Conservation (phyloP, 1,284 basidiomycete species). For the Blastosporella zonata region DNA sequence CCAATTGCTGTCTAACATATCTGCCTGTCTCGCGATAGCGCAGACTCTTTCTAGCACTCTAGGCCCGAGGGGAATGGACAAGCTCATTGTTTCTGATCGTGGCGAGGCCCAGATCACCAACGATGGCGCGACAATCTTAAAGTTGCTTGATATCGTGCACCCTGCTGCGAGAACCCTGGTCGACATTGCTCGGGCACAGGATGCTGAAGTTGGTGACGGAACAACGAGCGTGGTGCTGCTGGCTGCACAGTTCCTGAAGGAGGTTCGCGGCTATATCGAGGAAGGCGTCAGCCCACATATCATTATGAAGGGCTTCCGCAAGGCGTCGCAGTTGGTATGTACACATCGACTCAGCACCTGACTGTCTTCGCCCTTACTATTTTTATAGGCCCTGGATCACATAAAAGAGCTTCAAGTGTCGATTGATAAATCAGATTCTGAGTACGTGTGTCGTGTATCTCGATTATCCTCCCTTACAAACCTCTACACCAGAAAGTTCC, state of each 20-base stretch:
- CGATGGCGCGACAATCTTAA: conserved; percentile 97
- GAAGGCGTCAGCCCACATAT: conserved; percentile 98
- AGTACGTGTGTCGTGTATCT: conserved; percentile 49
- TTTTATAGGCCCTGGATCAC: conserved; percentile 74
- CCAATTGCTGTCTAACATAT: conserved; percentile 95
- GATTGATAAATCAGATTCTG: conserved; percentile 88
- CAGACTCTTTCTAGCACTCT: conserved; percentile 91
- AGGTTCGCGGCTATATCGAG: conserved; percentile 89
- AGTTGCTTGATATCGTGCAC: conserved; percentile 96
- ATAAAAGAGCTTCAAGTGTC: conserved; percentile 90
- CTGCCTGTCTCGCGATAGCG: conserved; percentile 89
- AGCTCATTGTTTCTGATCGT: conserved; percentile 88
- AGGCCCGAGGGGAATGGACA: conserved; percentile 99
- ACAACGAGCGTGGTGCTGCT: conserved; percentile 95
- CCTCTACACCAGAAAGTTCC: conserved; percentile 72
- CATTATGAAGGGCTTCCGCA: conserved; percentile 95
- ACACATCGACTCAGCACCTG: conserved; percentile 18
- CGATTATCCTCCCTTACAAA: conserved; percentile 10
- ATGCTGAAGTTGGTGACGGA: conserved; percentile 98
- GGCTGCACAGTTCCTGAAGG: conserved; percentile 94
- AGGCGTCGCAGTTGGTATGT: conserved; percentile 83
- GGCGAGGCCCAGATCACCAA: conserved; percentile 98
- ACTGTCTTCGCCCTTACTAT: conserved; percentile 14
- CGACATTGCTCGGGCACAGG: conserved; percentile 96
- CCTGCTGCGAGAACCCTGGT: conserved; percentile 96